Conservation (phyloP, 225 moss, liverwort and hornwort species). For the Neckera pumila region DNA sequence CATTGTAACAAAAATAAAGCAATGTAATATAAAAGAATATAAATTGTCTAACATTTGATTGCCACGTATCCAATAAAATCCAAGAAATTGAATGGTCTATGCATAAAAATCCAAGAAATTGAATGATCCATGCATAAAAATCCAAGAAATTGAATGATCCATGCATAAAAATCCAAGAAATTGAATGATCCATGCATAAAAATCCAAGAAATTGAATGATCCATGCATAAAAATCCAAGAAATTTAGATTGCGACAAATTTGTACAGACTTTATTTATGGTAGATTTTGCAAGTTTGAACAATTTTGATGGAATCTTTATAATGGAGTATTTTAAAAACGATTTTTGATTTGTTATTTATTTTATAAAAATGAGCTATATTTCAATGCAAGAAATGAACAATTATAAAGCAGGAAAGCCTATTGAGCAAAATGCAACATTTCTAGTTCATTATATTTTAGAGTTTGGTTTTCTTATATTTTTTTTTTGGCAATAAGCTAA, state of each 20-base stretch:
- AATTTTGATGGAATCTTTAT: not conserved
- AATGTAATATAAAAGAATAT: not conserved
- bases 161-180: not conserved
- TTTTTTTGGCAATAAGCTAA: not conserved
- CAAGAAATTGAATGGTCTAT: not conserved
- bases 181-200: not conserved
- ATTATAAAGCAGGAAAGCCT: fast-evolving
- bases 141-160: not conserved
- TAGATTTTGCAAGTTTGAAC: not conserved
- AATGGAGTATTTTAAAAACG: not conserved
- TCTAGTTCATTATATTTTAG: not conserved
- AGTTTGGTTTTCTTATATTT: not conserved
- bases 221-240: not conserved
- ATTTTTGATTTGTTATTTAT: not conserved
- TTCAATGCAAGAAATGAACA: too few species aligned
- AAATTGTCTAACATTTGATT: not conserved
- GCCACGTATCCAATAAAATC: not conserved
- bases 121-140: too few species aligned
- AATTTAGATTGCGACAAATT: not conserved
- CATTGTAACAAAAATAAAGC: not conserved
- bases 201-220: not conserved
- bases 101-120: not conserved
- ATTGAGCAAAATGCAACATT: not conserved
- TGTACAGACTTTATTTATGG: not conserved
- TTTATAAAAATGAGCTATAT: not conserved